Percentiles rank a stretch among this genome's conserved stretches.
Conservation (phyloP, 768 basidiomycete species). For the Pleurotus salmoneostramineus region DNA sequence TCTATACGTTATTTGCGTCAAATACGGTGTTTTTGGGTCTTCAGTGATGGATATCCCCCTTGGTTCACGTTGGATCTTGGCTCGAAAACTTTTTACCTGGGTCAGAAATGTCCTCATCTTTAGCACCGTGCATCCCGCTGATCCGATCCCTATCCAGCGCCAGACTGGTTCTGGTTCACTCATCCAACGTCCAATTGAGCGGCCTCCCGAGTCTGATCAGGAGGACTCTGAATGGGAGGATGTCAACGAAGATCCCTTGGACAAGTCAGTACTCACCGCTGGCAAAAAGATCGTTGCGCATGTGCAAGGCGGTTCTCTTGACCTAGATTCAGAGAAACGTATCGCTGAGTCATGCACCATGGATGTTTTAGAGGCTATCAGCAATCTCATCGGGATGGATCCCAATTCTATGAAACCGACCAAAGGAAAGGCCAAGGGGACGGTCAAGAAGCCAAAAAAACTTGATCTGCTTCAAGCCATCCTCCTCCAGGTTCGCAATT, state of each 20-base stretch:
- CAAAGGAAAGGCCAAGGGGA: too few species aligned
- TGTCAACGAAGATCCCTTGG: neutral
- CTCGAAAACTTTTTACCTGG: slow-evolving; percentile 17
- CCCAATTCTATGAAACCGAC: too few species aligned
- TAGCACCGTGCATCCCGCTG: neutral
- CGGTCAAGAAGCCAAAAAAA: too few species aligned
- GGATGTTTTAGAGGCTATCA: too few species aligned
- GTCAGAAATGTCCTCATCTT: slow-evolving; percentile 10
- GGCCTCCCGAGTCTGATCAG: neutral
- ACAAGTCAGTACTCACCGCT: neutral
- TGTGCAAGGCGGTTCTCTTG: too few species aligned
- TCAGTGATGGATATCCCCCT: slow-evolving; percentile 13
- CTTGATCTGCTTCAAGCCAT: too few species aligned
- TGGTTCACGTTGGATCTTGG: slow-evolving; percentile 20
- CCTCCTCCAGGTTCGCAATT: too few species aligned
- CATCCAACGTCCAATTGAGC: neutral
- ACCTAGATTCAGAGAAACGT: too few species aligned
- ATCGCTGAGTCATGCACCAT: too few species aligned
- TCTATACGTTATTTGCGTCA: slow-evolving; percentile 20
- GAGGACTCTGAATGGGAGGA: neutral
- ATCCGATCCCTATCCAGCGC: neutral
- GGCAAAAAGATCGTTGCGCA: too few species aligned
- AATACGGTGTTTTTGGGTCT: slow-evolving; percentile 13
- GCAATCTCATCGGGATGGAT: too few species aligned
- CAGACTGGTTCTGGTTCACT: neutral